Evolutionary conservation across 2,329 filamentous ascomycete genomes (phyloP), one percentile per base, ranked within the genome.

Genomic region (Pestalotiopsis sp.): DNA sequence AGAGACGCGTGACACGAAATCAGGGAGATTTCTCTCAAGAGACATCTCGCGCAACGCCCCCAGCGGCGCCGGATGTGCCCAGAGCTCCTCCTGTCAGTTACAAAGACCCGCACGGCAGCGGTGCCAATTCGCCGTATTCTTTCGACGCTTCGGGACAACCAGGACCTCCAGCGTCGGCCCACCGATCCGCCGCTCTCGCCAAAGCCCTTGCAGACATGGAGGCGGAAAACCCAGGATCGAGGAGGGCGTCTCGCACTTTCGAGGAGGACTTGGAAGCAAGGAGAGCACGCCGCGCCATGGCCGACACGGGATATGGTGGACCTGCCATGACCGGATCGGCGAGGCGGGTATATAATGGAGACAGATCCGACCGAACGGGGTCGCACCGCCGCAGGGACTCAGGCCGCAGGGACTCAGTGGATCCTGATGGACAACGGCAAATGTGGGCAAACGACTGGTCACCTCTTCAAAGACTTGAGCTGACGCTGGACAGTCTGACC

Each of bases 401-500:
- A 5, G 68, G 7, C 31, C 31, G 31, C 31, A 36, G 31, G 75
- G 76, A 79, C 23, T 82, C 84, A 4, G 68, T 77, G 57, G 79
- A 73, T 64, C 80, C 77, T 71, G 81, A 79, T 65, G 77, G 79
- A 66, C 81, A 83, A 73, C 82, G 84, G 68, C 87, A 83, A 84
- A 84, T 86, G 82, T 90, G 93, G 81, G 93, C 95, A 76, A 87
- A 91, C 68, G 92, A 97, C 78, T 90, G 93, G 75, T 98, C 95
- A 71, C 96, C 97, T 66, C 86, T 99, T 66, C 95, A 99, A 80
- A 96, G 92, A 83, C 88, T 99, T 73, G 95, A 99, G 83, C 89
- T 93, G 76, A 96, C 93, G 75, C 87, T 98, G 76, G 92, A 92
- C 80, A 94, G 93, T 81, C 95, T 98, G 80, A 97, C 93, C 79